Percentiles rank a stretch among this genome's conserved stretches.
These are phyloP conservation scores for Dryas alaskensis DNA, from an alignment of 306 rosid genomes.

Conservation along the genomic window DNA sequence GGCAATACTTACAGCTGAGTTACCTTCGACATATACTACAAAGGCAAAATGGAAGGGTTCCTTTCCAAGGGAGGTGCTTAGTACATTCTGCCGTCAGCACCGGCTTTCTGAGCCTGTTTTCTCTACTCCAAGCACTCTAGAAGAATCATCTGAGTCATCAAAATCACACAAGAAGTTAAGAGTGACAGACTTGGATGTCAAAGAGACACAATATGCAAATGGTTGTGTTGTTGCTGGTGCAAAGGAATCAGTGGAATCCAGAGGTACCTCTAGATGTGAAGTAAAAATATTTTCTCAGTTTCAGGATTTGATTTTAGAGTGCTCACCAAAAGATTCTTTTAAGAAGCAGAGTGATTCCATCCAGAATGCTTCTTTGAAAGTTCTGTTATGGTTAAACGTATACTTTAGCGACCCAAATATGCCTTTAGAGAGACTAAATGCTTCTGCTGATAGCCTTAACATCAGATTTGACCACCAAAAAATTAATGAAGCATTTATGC, in stretches of 20 bases:
- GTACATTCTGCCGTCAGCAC: slow-evolving; percentile 83
- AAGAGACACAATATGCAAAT: slow-evolving; percentile 33
- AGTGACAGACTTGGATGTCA: slow-evolving; percentile 38
- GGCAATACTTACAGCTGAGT: slow-evolving; percentile 65
- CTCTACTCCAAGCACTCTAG: slow-evolving; percentile 33
- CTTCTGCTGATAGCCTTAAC: slow-evolving; percentile 39
- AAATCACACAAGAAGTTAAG: slow-evolving; percentile 48
- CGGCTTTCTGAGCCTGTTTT: slow-evolving; percentile 70
- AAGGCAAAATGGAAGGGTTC: slow-evolving; percentile 89
- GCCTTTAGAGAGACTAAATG: slow-evolving; percentile 45
- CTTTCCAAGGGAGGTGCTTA: slow-evolving; percentile 76
- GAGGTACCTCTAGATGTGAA: slow-evolving; percentile 58
- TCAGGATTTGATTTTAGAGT: slow-evolving; percentile 57
- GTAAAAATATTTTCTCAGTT: slow-evolving; percentile 55
- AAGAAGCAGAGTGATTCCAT: slow-evolving; percentile 76
- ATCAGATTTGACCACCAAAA: slow-evolving; percentile 46
- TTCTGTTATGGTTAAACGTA: slow-evolving; percentile 65
- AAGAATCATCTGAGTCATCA: slow-evolving; percentile 44
- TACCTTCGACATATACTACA: slow-evolving; percentile 66
- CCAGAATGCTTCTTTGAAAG: slow-evolving; percentile 74
- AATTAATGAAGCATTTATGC: slow-evolving; percentile 42
- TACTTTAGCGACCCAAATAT: slow-evolving; percentile 47
- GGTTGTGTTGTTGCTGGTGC: slow-evolving; percentile 37
- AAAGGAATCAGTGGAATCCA: slow-evolving; percentile 39
- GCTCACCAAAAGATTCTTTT: slow-evolving; percentile 54